Base-by-base conservation (phyloP, 139 green algal genomes). In the Volvox reticuliferus region DNA sequence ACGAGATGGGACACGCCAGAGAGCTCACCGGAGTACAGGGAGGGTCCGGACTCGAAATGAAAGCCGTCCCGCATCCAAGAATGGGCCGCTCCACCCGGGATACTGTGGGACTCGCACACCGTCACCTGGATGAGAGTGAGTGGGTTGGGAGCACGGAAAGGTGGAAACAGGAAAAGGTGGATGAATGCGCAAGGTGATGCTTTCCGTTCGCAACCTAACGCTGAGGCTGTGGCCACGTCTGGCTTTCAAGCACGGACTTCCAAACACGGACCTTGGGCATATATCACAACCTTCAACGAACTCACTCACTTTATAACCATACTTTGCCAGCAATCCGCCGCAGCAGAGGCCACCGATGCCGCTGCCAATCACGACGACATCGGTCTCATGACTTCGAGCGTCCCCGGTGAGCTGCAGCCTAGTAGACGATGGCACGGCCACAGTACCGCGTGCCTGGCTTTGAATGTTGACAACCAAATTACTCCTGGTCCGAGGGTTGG, bases 331-430 rank as follows among this genome's bases (percentile, higher is more conserved):
- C 83, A 99, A 20, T 0, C 96, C 97, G 0, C 91, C 98, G 79
- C 94, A 97, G 90, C 91, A 96, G 0, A 99, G 94, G 0, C 98
- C 98, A 9, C 98, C 97, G n/a, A 99, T 96, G 55, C 97, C 96
- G 16, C 88, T 91, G 20, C 93, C 92, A 77, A 98, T 96, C 0
- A 98, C 94, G 0, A 98, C 95, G 1, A 98, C 93, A 36, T 98
- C 96, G 0, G 93, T 95, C 81, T 96, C 94, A 68, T 95, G 94
- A 21, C 78, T 90, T 26, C 88, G 80, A 0, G 33, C 86, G n/a
- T 92, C 85, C 22, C 91, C 91, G 55, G 79, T 91, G 0, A 92
- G 76, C 33, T 22, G 36, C 76, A 14, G 18, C 33, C 30, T 84
- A 24, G 78, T 35, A 22, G 30, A 18, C 1, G 78, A 26, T 28